These are phyloP conservation scores for Myochromella boudieri DNA, from an alignment of 768 basidiomycete genomes.

Conservation along the genomic window DNA sequence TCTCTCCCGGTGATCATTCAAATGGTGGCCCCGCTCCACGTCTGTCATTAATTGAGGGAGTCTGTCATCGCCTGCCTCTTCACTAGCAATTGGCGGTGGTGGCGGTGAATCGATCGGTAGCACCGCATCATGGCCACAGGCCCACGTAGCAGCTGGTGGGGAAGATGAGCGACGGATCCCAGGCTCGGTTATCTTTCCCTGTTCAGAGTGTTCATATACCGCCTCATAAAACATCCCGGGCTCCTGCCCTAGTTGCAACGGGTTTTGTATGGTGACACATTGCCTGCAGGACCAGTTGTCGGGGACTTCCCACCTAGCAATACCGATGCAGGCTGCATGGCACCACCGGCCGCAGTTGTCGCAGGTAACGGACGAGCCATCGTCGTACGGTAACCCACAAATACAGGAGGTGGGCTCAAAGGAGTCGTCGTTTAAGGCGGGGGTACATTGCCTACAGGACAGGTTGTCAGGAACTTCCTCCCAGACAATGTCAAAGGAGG, in stretches of 20 bases:
- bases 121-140: conserved; percentile 35
- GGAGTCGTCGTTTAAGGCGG: no score
- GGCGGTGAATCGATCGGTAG: conserved; percentile 13
- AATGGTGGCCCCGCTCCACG: no score
- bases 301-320: conserved; percentile 56
- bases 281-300: conserved; percentile 79
- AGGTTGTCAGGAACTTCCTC: conserved; percentile 70
- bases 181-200: conserved; percentile 23
- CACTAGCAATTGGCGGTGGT: conserved; percentile 19
- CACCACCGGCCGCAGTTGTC: conserved; percentile 78
- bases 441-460: no score
- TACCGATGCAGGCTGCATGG: conserved; percentile 75
- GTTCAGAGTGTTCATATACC: conserved; percentile 40
- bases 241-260: conserved; percentile 45
- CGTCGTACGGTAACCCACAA: conserved; percentile 67
- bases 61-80: no score
- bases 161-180: no score
- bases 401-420: conserved; percentile 61
- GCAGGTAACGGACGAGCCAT: conserved; percentile 80
- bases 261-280: conserved; percentile 53
- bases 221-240: no score
- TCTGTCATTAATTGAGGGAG: no score
- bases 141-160: no score
- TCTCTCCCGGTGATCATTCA: no score
- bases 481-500: conserved; percentile 66